A percentile compares a stretch with the other conserved stretches of the same genome.
Conservation (phyloP, 441 rosid genomes). For the Erodium chrysanthum region DNA sequence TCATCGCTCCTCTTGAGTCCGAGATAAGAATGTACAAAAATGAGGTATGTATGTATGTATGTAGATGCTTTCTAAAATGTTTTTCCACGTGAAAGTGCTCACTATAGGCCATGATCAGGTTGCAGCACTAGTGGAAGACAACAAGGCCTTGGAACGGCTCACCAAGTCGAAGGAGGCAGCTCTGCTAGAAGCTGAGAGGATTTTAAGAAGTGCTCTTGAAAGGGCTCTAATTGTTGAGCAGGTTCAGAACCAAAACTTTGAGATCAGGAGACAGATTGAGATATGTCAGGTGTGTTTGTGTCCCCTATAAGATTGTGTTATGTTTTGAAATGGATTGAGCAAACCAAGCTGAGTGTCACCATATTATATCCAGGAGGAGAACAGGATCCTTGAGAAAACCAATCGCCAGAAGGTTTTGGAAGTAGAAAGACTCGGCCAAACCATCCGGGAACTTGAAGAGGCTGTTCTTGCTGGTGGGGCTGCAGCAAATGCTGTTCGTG, state of each 20-base stretch:
- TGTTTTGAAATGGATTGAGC: not conserved
- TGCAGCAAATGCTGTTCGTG: constrained; percentile 71
- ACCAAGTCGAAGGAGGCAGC: constrained; percentile 81
- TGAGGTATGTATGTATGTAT: constrained; percentile 40
- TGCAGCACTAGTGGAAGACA: constrained; percentile 67
- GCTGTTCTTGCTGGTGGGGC: constrained; percentile 71
- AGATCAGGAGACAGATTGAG: constrained; percentile 73
- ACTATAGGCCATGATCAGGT: constrained; percentile 29
- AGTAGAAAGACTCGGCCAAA: constrained; percentile 77
- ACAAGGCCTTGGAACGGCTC: constrained; percentile 82
- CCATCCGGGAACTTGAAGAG: constrained; percentile 70
- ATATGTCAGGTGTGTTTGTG: constrained; percentile 54
- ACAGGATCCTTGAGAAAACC: constrained; percentile 74
- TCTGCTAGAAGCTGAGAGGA: constrained; percentile 84
- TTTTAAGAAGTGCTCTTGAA: constrained; percentile 66
- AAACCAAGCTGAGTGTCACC: not conserved
- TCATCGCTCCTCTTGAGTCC: constrained; percentile 80
- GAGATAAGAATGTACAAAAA: constrained; percentile 64
- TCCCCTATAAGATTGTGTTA: not conserved
- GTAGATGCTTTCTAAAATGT: not conserved
- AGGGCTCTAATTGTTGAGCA: constrained; percentile 85
- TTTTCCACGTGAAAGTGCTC: not conserved
- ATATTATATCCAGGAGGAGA: constrained; percentile 56
- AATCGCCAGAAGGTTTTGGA: constrained; percentile 83
- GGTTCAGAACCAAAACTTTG: constrained; percentile 82